Base-by-base conservation (phyloP, 352 stramenopile genomes). In the Phytopythium montanum region DNA sequence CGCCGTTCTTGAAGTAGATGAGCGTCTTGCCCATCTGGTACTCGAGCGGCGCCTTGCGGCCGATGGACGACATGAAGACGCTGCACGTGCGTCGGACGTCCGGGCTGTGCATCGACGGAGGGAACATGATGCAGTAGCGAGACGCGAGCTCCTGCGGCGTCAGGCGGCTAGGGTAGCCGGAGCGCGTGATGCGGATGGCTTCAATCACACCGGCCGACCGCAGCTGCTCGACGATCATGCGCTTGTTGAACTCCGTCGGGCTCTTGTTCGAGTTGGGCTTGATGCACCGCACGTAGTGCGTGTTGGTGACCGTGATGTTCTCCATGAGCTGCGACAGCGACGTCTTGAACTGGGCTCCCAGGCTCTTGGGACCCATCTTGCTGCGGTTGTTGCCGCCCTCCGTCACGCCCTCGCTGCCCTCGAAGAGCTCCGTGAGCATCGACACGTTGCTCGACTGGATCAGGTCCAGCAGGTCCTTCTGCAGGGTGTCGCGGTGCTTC, bases 1-100 rank as follows among this genome's bases (percentile, higher is more conserved):
- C 92, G 53, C 95, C 95, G 51, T 94, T 92, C 72, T 96, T 96
- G 74, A 98, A 98, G 80, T 98, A 99, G 21, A 98, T 85, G 19
- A 96, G 81, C n/a, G 90, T 98, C 65, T 98, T 98, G 38, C 87
- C 87, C 79, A 96, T 95, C 57, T 96, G 87, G 49, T 91, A 96
- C 65, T 96, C 87, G 19, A 96, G 63, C 8, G 87, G 87, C 13
- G 85, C 81, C 68, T 92, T 89, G 23, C 85, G 83, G 23, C 86
- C 87, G 42, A 94, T 94, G 16, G 82, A 82, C 16, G 65, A 69
- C 85, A 96, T 93, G 63, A 96, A 93, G 25, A 86, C 65, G 9
- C 65, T 78, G 65, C 84, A 96, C 14, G 85, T 94, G 28, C 81
- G 77, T 26, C 82, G 81, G 18, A 87, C 73, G 19, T 94, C 83